Percentiles rank a stretch among this genome's conserved stretches.
These are phyloP conservation scores for Arthrocladium fulminans DNA, from an alignment of 2,329 filamentous ascomycete species.

Conservation along the genomic window DNA sequence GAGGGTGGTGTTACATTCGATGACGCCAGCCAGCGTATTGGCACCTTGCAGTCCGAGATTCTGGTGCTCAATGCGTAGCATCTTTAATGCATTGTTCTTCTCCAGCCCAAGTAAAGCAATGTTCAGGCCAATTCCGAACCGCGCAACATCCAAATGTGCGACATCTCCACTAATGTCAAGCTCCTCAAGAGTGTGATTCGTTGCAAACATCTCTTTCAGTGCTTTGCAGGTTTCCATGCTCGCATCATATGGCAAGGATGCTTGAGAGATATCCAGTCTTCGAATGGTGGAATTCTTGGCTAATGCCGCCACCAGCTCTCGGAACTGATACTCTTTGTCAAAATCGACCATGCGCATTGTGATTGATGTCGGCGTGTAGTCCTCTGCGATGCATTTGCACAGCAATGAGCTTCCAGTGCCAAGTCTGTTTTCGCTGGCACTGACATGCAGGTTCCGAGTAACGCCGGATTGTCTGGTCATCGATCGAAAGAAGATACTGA, in stretches of 20 bases:
- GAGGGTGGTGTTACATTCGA: conserved; percentile 55
- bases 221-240: conserved; percentile 57
- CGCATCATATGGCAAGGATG: conserved; percentile 60
- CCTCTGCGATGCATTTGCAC: conserved; percentile 39
- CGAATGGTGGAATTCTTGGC: conserved; percentile 54
- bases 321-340: conserved; percentile 55
- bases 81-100: conserved; percentile 52
- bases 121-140: conserved; percentile 61
- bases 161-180: conserved; percentile 64
- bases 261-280: conserved; percentile 60
- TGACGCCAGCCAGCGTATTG: conserved; percentile 58
- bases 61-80: conserved; percentile 59
- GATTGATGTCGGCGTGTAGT: conserved; percentile 52
- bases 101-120: conserved; percentile 56
- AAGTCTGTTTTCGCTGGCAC: conserved; percentile 54
- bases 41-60: conserved; percentile 61
- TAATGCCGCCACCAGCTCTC: conserved; percentile 53
- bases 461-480: conserved; percentile 46
- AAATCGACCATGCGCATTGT: conserved; percentile 63
- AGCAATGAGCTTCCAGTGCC: conserved; percentile 36
- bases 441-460: conserved; percentile 53
- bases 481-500: conserved; percentile 56
- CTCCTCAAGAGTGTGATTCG: conserved; percentile 57
- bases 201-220: conserved; percentile 55
- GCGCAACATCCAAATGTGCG: conserved; percentile 60